Evolutionary conservation across 2,329 filamentous ascomycete genomes (phyloP).

Genomic region (Mariannaea sp.): DNA sequence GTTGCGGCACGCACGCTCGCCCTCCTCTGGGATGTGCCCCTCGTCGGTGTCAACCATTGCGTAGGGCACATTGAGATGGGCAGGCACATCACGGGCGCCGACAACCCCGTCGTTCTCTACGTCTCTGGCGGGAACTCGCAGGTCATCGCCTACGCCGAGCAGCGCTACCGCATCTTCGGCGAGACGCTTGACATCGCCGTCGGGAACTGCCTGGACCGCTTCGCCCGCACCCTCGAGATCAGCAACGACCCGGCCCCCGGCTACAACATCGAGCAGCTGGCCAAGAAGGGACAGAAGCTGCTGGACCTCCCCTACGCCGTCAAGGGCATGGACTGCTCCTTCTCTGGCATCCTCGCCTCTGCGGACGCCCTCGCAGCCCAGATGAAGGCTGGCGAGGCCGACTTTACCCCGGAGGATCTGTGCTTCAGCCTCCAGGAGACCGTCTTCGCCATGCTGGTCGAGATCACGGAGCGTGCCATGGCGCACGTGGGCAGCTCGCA

Average conservation of each 20-base stretch:
- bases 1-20: conserved; percentile 81
- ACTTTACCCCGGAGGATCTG: conserved; percentile 79
- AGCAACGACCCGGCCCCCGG: conserved; percentile 95
- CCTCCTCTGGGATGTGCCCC: conserved; percentile 83
- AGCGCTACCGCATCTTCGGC: conserved; percentile 95
- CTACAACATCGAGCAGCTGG: conserved; percentile 97
- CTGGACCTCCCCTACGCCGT: conserved; percentile 93
- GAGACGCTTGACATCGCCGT: conserved; percentile 98
- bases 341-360: conserved; percentile 86
- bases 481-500: conserved; percentile 90
- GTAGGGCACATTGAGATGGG: conserved; percentile 99
- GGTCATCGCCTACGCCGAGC: conserved; percentile 94
- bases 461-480: conserved; percentile 98
- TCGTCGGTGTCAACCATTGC: conserved; percentile 97
- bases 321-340: conserved; percentile 98
- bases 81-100: conserved; percentile 84
- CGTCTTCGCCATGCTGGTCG: conserved; percentile 94
- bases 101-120: conserved; percentile 93
- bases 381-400: conserved; percentile 57
- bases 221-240: conserved; percentile 88
- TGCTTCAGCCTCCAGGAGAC: conserved; percentile 97
- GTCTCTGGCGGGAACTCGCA: conserved; percentile 96
- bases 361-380: conserved; percentile 79
- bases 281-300: conserved; percentile 71
- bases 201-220: conserved; percentile 95